Base-by-base conservation (phyloP, 176 grass and related monocot genomes). In the Aegilops umbellulata region DNA sequence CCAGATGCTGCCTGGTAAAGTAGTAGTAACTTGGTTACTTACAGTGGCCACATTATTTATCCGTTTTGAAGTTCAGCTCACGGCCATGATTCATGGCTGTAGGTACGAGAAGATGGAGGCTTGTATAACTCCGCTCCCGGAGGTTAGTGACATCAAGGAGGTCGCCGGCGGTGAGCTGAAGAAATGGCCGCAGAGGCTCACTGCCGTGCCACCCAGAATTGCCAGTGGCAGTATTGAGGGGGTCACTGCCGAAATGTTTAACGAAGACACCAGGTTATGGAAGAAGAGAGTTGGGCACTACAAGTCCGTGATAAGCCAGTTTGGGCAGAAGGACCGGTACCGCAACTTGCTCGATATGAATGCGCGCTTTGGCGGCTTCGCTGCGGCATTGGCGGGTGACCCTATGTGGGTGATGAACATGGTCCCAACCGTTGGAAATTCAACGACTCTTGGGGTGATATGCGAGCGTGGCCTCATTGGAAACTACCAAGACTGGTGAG, bases 281-380 rank as follows among this genome's bases (percentile, higher is more conserved):
- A 96, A 88, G 88, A 94, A 78, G 66, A 90, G 94, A 66, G 87
- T 94, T 10, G 83, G 72, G 26, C 87, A 91, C 84, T 99, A 99
- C 90, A 96, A 94, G 85, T 90, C 87, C 51, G 73, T 91, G 84
- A 90, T 88, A 46, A 58, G 55, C 73, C 91, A 94, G 25, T 76
- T 99, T 11, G 85, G 87, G 36, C 92, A 94, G 88, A 95, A 95
- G 84, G 91, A 74, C 30, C 87, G 96, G 65, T 94, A 94, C 84
- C 90, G 92, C 81, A 99, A 99, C 89, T 85, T 99, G 86, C 92
- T 99, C 0, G 97, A 99, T 79, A 96, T 95, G 88, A 99, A 99
- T 86, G 94, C 94, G 4, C 77, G 24, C 14, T 85, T 96, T 72
- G 97, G 97, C 5, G 85, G 97, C 53, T 99, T 96, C 31, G 94